Percentiles rank a stretch among this genome's conserved stretches.
phyloP scores from a whole-genome alignment of 306 rosid species.

The Ormosia emarginata region DNA sequence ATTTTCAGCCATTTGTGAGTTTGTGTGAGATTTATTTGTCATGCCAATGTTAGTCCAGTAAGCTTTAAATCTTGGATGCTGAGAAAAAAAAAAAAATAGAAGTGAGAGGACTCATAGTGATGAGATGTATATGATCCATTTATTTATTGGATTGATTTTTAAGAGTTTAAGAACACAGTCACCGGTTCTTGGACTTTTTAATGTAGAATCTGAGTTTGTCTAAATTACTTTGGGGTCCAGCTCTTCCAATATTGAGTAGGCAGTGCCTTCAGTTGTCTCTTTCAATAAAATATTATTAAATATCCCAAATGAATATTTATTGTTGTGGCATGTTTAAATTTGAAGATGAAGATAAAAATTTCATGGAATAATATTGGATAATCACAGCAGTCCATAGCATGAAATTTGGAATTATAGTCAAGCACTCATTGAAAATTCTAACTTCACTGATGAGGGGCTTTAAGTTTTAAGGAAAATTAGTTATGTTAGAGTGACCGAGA shows the following conservation, averaged over 20 bases:
- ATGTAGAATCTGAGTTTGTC: neutral
- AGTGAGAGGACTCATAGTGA: neutral
- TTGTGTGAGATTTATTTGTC: conserved; percentile 4
- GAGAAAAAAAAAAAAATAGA: neutral
- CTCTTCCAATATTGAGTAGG: neutral
- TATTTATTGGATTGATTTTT: conserved; percentile 17
- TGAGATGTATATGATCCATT: conserved; percentile 18
- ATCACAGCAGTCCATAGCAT: neutral
- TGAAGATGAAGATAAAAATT: too few relatives aligned
- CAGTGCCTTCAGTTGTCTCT: neutral
- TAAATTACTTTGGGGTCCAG: neutral
- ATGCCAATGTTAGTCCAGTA: neutral
- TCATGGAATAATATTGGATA: neutral
- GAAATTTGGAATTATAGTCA: neutral
- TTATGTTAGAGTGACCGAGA: too few relatives aligned
- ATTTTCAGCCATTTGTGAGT: neutral
- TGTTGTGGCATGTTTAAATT: neutral
- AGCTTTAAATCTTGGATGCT: conserved; percentile 10
- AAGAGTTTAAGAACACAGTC: neutral
- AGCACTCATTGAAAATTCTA: too few relatives aligned
- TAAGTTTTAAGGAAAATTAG: too few relatives aligned
- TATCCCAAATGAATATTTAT: neutral
- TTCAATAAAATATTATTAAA: neutral
- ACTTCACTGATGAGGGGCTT: too few relatives aligned
- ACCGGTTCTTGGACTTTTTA: neutral